Conservation (phyloP, 2,329 filamentous ascomycete genomes). For the Hypoxylon sp. region DNA sequence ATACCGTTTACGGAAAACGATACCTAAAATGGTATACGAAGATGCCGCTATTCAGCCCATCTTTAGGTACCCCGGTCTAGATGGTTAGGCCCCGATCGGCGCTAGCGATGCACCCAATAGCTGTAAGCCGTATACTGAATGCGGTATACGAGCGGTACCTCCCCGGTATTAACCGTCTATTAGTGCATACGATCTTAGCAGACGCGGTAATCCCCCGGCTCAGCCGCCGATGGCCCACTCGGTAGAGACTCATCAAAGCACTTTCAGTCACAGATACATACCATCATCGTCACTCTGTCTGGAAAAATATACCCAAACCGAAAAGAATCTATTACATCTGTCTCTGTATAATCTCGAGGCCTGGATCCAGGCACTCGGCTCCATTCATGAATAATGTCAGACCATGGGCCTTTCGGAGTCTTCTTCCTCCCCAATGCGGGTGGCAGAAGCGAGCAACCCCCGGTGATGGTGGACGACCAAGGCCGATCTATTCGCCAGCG, state of each 20-base stretch:
- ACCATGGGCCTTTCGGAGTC: background rate
- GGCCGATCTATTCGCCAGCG: conserved; percentile 21
- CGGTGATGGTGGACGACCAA: conserved; percentile 12
- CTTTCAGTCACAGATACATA: background rate
- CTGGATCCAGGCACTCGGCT: background rate
- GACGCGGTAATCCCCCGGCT: background rate
- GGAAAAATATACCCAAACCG: background rate
- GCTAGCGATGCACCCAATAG: conserved; percentile 5
- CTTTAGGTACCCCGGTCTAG: too few species aligned
- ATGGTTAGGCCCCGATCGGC: background rate
- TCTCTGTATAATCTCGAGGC: background rate
- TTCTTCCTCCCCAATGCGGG: background rate
- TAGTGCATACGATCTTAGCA: background rate
- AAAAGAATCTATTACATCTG: background rate
- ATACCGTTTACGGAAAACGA: conserved; percentile 1
- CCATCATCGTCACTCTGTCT: background rate
- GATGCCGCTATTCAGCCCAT: background rate
- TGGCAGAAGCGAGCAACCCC: background rate
- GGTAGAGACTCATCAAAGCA: background rate
- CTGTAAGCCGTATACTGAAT: conserved; percentile 10
- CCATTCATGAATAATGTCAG: background rate
- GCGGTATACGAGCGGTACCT: conserved; percentile 1
- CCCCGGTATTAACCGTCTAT: too few species aligned
- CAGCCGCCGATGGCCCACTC: background rate
- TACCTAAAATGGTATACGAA: background rate